Percentiles rank a stretch among this genome's conserved stretches.
phyloP scores from a whole-genome alignment of 495 filamentous ascomycete genomes.

The Podospora bellae-mahoneyi region DNA sequence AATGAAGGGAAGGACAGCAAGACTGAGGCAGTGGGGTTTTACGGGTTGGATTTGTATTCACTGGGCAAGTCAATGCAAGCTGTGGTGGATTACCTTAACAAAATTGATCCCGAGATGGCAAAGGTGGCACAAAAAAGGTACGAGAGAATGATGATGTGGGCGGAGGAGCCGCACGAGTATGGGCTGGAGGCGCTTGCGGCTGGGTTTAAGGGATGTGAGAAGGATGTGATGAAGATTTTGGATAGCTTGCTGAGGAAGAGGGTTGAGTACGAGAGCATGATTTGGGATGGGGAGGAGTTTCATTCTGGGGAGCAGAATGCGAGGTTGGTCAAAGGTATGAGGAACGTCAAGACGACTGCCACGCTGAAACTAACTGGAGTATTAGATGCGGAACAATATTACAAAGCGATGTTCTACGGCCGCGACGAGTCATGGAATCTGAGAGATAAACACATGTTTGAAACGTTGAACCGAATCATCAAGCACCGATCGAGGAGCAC shows the following conservation, averaged over 20 bases:
- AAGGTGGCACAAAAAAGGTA: constrained; percentile 48
- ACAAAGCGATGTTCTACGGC: constrained; percentile 58
- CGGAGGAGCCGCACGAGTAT: constrained; percentile 52
- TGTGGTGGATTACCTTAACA: constrained; percentile 53
- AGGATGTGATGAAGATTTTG: constrained; percentile 47
- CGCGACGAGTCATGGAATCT: constrained; percentile 55
- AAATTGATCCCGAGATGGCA: constrained; percentile 45
- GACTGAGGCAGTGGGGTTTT: constrained; percentile 46
- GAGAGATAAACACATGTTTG: constrained; percentile 58
- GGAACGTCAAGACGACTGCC: neutral
- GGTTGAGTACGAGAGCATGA: constrained; percentile 41
- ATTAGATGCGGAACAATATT: constrained; percentile 54
- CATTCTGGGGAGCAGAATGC: constrained; percentile 57
- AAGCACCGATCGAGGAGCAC: constrained; percentile 36
- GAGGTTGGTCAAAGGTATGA: constrained; percentile 44
- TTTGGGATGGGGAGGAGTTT: constrained; percentile 49
- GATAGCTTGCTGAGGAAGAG: constrained; percentile 43
- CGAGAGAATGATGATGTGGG: constrained; percentile 48
- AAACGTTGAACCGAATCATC: constrained; percentile 49
- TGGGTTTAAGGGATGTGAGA: constrained; percentile 48
- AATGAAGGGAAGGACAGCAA: constrained; percentile 38
- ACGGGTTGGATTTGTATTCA: constrained; percentile 56
- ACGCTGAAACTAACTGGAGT: neutral
- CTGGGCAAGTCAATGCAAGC: constrained; percentile 52
- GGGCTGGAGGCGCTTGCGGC: constrained; percentile 47